phyloP scores from a whole-genome alignment of 192 early-diverging fungal species.

The Podila clonocystis region DNA sequence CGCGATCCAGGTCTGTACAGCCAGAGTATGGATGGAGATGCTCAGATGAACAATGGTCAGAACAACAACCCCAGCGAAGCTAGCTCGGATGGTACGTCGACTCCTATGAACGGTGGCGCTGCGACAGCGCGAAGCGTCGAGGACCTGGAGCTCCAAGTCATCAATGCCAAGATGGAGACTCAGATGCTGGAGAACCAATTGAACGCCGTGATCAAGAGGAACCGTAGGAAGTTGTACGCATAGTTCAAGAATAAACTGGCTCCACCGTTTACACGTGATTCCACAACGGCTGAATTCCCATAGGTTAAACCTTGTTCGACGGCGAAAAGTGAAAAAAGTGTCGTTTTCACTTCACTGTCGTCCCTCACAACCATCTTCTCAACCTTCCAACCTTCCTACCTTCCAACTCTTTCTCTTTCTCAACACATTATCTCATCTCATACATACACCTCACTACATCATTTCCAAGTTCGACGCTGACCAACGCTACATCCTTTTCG shows the following conservation, averaged over 20 bases:
- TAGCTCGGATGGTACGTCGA: not conserved
- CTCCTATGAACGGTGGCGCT: not conserved
- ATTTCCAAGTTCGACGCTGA: not conserved
- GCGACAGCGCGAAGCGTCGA: constrained; percentile 30
- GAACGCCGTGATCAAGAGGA: constrained; percentile 44
- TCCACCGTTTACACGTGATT: not conserved
- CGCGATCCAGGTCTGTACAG: too few species aligned
- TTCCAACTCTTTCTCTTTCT: too few species aligned
- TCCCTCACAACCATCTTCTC: too few species aligned
- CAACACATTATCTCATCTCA: too few species aligned
- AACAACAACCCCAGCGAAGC: not conserved
- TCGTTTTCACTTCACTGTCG: too few species aligned
- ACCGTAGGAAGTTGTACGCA: constrained; percentile 42
- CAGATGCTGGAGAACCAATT: constrained; percentile 48
- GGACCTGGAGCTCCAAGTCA: constrained; percentile 42
- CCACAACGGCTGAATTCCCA: too few species aligned
- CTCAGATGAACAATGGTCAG: not conserved
- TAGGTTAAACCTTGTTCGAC: too few species aligned
- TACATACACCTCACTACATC: not conserved
- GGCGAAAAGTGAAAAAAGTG: too few species aligned
- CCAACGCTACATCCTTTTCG: too few species aligned
- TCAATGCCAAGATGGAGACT: constrained; percentile 50
- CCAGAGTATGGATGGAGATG: too few species aligned
- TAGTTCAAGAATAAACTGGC: not conserved
- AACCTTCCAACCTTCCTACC: too few species aligned